Evolutionary conservation across 148 eudicot genomes (phyloP), one percentile per base, ranked within the genome.

Genomic region (Amaranthus palmeri): DNA sequence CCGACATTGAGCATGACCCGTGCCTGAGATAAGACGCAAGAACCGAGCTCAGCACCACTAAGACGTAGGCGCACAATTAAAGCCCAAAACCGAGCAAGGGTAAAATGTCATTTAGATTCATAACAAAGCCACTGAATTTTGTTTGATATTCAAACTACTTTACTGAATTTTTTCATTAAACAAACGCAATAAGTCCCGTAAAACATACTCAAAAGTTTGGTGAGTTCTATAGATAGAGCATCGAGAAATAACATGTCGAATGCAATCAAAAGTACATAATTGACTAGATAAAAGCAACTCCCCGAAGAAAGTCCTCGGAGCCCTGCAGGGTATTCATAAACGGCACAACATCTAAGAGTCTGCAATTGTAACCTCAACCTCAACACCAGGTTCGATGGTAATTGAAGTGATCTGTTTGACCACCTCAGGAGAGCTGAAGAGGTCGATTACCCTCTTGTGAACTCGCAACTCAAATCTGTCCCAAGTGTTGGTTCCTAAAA

Each of bases 401-500:
- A 90, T 90, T 10, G 96, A 90, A 10, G 96, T 90, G 71, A 90
- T 87, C 78, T 87, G 92, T 85, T 90, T 90, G 6, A 90, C 96
- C 18, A 90, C 96, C 7, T 90, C 96, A 6, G 96, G 96, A 17
- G 90, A 86, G 78, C 92, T 87, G 85, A 90, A 90, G 14, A 90
- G 92, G 71, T 90, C 96, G 43, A 90, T 90, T 15, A 90, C 90
- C 51, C 96, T 87, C 81, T 90, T 90, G 90, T 87, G 92, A n/a
- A 90, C 86, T 40, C 90, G 89, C 25, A 87, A 85, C 81, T 90
- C 92, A 62, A 90, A 86, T 64, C 92, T 83, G 69, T 87, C 92
- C 71, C 73, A 90, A 45, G 96, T 90, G 72, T 90, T 90, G 41
- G 92, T 87, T 72, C 96, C 92, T 90, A 72, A 58, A 4, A 6